Conservation (phyloP, 805 yeast species). For the Saccharomyces paradoxus region DNA sequence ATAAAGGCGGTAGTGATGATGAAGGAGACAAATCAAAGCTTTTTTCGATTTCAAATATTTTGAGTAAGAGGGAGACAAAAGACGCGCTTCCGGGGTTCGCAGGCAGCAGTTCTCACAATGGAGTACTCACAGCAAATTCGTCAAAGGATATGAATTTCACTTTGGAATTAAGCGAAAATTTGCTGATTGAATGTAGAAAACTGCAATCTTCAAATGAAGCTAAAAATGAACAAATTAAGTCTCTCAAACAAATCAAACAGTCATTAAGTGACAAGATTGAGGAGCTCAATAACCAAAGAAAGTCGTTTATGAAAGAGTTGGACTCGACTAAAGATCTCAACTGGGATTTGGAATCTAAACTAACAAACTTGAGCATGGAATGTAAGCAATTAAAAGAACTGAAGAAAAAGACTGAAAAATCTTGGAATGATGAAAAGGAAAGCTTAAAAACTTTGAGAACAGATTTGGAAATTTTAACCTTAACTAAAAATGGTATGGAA, state of each 20-base stretch:
- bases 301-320: conserved; percentile 7
- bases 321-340: conserved; percentile 2
- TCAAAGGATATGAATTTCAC: conserved; percentile 64
- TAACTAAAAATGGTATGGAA: conserved; percentile 31
- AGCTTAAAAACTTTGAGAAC: neutral
- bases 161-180: conserved; percentile 64
- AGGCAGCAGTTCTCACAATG: conserved; percentile 16
- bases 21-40: neutral
- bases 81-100: conserved; percentile 3
- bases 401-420: conserved; percentile 1
- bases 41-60: conserved; percentile 7
- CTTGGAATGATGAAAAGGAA: neutral
- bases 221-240: conserved; percentile 36
- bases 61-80: conserved; percentile 9
- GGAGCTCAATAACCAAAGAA: conserved; percentile 13
- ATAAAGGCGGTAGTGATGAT: neutral
- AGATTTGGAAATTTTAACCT: conserved; percentile 1
- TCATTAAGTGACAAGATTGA: conserved; percentile 19
- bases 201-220: conserved; percentile 55
- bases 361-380: neutral
- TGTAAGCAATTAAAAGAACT: conserved; percentile 1
- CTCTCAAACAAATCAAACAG: conserved; percentile 37
- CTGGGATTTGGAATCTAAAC: conserved; percentile 3
- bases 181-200: conserved; percentile 61
- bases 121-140: conserved; percentile 19